Percentiles rank a stretch among this genome's conserved stretches.
These are phyloP conservation scores for Blastocystis sp. DNA, from an alignment of 352 stramenopile species.

Conservation along the genomic window DNA sequence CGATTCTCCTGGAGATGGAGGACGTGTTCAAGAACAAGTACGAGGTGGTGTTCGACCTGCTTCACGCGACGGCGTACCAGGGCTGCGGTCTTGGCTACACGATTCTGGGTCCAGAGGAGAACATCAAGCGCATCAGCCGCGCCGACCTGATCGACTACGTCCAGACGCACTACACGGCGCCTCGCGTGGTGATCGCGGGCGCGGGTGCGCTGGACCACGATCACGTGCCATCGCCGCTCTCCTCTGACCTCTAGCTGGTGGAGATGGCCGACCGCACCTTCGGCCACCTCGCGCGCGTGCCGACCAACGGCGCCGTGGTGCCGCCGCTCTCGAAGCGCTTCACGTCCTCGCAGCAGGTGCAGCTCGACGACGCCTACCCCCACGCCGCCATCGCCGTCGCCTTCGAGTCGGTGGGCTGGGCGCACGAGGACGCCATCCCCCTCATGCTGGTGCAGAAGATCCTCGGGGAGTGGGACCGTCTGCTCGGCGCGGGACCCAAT, in stretches of 20 bases:
- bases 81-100: conserved; percentile 91
- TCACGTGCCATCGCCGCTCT: background rate
- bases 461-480: conserved; percentile 82
- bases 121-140: conserved; percentile 84
- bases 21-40: conserved; percentile 70
- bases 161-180: conserved; percentile 97
- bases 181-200: conserved; percentile 94
- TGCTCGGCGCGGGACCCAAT: conserved; percentile 83
- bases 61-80: conserved; percentile 96
- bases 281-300: conserved; percentile 74
- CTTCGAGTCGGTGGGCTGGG: conserved; percentile 95
- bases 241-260: conserved; percentile 76
- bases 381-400: conserved; percentile 89
- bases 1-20: conserved; percentile 98
- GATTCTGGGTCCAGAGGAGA: conserved; percentile 95
- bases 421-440: conserved; percentile 91
- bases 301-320: conserved; percentile 61
- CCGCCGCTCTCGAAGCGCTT: conserved; percentile 38
- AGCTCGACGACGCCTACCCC: conserved; percentile 72
- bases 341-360: conserved; percentile 22
- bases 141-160: conserved; percentile 93
- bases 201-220: conserved; percentile 92
- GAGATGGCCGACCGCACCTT: conserved; percentile 92
- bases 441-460: conserved; percentile 95
- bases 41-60: conserved; percentile 94